These are phyloP conservation scores for Fusarium duplospermum DNA, from an alignment of 2,329 filamentous ascomycete genomes.

Conservation along the genomic window DNA sequence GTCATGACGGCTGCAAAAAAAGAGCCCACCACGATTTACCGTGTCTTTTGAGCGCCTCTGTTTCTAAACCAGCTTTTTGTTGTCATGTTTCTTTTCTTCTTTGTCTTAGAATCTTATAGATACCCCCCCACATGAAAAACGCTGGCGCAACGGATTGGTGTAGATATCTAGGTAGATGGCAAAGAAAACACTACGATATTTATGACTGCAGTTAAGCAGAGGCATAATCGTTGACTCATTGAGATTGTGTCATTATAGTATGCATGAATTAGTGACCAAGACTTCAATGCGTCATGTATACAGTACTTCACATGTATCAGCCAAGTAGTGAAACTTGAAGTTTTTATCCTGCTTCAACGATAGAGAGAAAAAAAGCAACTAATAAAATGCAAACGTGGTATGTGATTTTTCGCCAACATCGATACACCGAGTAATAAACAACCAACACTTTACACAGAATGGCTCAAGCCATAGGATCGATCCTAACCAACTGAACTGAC, in stretches of 20 bases:
- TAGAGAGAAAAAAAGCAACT: constrained; percentile 28
- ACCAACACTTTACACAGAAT: constrained; percentile 40
- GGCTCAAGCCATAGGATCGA: constrained; percentile 13
- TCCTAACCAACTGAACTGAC: constrained; percentile 5
- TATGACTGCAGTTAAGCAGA: constrained; percentile 16
- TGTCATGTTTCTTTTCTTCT: constrained; percentile 16
- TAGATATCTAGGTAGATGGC: constrained; percentile 18
- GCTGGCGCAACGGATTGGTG: constrained; percentile 9
- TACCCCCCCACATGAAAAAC: constrained; percentile 7
- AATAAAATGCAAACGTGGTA: constrained; percentile 39
- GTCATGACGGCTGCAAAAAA: background rate
- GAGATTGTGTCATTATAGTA: background rate
- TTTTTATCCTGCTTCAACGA: constrained; percentile 22
- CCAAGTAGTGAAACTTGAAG: constrained; percentile 11
- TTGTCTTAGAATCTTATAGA: constrained; percentile 13
- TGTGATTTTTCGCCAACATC: constrained; percentile 46
- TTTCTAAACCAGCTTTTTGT: background rate
- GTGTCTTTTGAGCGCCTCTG: background rate
- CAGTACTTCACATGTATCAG: background rate
- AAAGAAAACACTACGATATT: constrained; percentile 23
- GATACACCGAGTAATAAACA: constrained; percentile 42
- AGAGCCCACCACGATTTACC: constrained; percentile 1
- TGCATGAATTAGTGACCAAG: background rate
- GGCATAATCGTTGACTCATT: background rate
- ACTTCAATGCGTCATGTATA: background rate